Conservation (phyloP, 805 yeast species). For the Maudiozyma bulderi region DNA sequence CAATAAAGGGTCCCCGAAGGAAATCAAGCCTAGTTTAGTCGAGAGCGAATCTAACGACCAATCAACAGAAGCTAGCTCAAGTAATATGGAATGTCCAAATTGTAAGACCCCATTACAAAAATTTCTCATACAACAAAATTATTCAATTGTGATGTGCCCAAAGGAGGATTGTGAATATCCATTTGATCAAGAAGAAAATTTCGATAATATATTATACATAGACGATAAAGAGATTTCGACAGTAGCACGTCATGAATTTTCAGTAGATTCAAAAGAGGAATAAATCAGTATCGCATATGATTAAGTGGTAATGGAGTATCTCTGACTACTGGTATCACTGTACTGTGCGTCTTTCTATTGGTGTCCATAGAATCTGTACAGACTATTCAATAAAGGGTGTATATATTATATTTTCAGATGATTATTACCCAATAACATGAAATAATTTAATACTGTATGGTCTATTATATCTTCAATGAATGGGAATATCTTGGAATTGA, state of each 20-base stretch:
- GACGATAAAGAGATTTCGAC: constrained; percentile 21
- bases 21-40: neutral
- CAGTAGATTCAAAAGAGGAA: constrained; percentile 1
- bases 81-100: constrained; percentile 16
- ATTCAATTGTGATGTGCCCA: constrained; percentile 26
- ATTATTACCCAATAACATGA: too few relatives aligned
- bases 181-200: constrained; percentile 17
- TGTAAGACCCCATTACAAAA: constrained; percentile 19
- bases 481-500: too few relatives aligned
- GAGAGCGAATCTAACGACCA: neutral
- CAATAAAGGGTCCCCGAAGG: too few relatives aligned
- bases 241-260: constrained; percentile 19
- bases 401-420: too few relatives aligned
- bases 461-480: too few relatives aligned
- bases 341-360: too few relatives aligned
- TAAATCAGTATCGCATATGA: neutral
- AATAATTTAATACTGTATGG: too few relatives aligned
- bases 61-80: too few relatives aligned
- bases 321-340: too few relatives aligned
- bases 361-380: too few relatives aligned
- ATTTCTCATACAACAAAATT: constrained; percentile 28
- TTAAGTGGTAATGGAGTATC: too few relatives aligned
- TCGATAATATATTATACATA: constrained; percentile 19
- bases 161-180: constrained; percentile 23
- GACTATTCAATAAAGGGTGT: too few relatives aligned